Evolutionary conservation across 2,329 filamentous ascomycete genomes (phyloP).

Genomic region (Diaporthe sp.): DNA sequence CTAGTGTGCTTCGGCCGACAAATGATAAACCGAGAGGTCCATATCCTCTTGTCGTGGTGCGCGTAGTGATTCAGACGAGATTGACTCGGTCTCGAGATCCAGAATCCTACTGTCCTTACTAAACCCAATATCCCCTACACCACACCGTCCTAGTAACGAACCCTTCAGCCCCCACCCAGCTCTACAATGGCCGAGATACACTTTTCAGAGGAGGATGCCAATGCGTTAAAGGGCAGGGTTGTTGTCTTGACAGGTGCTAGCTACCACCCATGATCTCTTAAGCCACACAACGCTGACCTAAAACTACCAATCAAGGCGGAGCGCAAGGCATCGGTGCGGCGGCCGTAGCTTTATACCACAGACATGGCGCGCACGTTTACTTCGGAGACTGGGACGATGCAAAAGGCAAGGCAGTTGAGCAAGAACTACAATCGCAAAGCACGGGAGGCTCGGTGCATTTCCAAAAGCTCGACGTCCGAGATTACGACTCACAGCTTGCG

Average conservation of each 20-base stretch:
- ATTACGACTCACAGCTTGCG: constrained; percentile 55
- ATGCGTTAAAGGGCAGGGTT: constrained; percentile 36
- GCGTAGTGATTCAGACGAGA: not conserved
- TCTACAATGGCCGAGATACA: constrained; percentile 34
- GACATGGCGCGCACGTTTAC: constrained; percentile 40
- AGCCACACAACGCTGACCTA: not conserved
- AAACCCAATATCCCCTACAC: not conserved
- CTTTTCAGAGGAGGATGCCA: constrained; percentile 29
- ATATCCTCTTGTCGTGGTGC: too few relatives aligned
- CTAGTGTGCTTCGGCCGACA: not conserved
- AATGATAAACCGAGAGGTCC: constrained; percentile 9
- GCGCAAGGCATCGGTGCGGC: constrained; percentile 43
- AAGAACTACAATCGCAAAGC: constrained; percentile 25
- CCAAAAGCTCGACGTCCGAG: constrained; percentile 54
- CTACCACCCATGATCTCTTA: not conserved
- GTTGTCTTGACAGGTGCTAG: constrained; percentile 37
- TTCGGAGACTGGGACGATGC: constrained; percentile 42
- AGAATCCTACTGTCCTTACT: not conserved
- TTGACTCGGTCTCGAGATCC: not conserved
- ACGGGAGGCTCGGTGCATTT: constrained; percentile 45
- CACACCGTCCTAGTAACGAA: not conserved
- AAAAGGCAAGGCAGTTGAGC: constrained; percentile 37
- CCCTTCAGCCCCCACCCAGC: too few relatives aligned
- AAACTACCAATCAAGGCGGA: constrained; percentile 34
- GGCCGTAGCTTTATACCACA: constrained; percentile 37